Evolutionary conservation across 1,139 yeast genomes (phyloP).

Genomic region (Eremothecium cymbalariae): DNA sequence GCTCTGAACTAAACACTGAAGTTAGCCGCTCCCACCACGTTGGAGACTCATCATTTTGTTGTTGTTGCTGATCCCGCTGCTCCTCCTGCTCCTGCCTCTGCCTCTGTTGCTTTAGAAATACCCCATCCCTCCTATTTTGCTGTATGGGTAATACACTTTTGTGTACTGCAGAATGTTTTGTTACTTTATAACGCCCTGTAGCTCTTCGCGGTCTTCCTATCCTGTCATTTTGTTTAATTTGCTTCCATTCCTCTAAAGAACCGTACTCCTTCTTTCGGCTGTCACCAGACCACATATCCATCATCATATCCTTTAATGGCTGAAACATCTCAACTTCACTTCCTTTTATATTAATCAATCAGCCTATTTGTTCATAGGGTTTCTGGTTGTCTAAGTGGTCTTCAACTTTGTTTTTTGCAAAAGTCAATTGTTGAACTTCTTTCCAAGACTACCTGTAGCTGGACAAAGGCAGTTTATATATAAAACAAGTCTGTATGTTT

Average conservation of each 20-base stretch:
- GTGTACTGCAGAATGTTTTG: constrained; percentile 1
- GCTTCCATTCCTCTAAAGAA: constrained; percentile 14
- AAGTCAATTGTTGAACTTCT: too few species aligned
- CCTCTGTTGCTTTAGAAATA: neutral
- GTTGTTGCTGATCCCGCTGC: neutral
- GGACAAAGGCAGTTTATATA: too few species aligned
- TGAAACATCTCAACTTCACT: too few species aligned
- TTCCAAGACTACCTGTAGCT: too few species aligned
- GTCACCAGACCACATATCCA: constrained; percentile 12
- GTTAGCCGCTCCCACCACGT: constrained; percentile 15
- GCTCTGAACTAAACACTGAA: constrained; percentile 18
- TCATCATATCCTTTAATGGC: constrained; percentile 3
- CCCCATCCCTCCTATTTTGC: neutral
- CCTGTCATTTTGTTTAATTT: constrained; percentile 1
- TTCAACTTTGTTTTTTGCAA: too few species aligned
- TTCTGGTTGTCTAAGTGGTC: too few species aligned
- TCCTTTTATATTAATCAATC: too few species aligned
- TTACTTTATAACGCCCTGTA: constrained; percentile 1
- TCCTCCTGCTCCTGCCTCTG: constrained; percentile 1
- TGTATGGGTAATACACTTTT: neutral
- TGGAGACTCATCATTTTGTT: neutral
- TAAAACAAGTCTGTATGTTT: too few species aligned
- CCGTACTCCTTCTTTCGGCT: constrained; percentile 21
- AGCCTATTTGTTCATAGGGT: too few species aligned
- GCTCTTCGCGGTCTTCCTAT: constrained; percentile 1